Evolutionary conservation across 495 filamentous ascomycete species (phyloP), one percentile per base, ranked within the genome.

Genomic region (Parathielavia appendiculata): DNA sequence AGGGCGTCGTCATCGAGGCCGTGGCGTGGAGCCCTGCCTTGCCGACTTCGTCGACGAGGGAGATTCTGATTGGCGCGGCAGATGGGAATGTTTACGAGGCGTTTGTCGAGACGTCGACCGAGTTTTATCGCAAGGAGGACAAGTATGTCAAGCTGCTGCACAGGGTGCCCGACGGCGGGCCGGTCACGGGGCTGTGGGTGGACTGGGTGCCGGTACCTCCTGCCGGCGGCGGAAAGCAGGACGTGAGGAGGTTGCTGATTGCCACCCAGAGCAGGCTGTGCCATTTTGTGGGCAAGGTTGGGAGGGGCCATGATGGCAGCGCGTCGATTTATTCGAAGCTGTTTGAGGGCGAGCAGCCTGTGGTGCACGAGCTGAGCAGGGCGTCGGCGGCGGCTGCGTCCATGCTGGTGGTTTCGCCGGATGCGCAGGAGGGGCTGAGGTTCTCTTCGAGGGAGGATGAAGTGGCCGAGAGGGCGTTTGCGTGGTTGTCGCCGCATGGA

Each of bases 21-120:
- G 78, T 98, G 62, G 90, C 92, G 48, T 98, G 93, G 93, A 97
- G 89, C 67, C 95, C 93, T 3, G 91, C 91, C n/a, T 75, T 91
- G n/a, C 95, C 93, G 7, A 97, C 93, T 19, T 86, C 91, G 14
- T 95, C 90, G 1, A 98, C 93, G 0, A 79, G 93, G 50, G 93
- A 98, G 75, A 97, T 98, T n/a, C 77, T 98, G 5, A 71, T 98
- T 34, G 93, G 95, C 20, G 85, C 92, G 20, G 82, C 87, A 20
- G 95, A 98, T 77, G 93, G 95, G 20, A 92, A 88, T 69, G 79
- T 98, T 40, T 97, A 96, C 70, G 93, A 98, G 70, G 87, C 84
- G n/a, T 97, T 89, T 71, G 90, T 98, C 60, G 93, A 98, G 72
- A 90, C 89, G 6, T 85, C 89, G 19, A 89, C 85, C 46, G 92